Evolutionary conservation across 2,329 filamentous ascomycete genomes (phyloP), one percentile per base, ranked within the genome.

Genomic region (Neurospora sp.): DNA sequence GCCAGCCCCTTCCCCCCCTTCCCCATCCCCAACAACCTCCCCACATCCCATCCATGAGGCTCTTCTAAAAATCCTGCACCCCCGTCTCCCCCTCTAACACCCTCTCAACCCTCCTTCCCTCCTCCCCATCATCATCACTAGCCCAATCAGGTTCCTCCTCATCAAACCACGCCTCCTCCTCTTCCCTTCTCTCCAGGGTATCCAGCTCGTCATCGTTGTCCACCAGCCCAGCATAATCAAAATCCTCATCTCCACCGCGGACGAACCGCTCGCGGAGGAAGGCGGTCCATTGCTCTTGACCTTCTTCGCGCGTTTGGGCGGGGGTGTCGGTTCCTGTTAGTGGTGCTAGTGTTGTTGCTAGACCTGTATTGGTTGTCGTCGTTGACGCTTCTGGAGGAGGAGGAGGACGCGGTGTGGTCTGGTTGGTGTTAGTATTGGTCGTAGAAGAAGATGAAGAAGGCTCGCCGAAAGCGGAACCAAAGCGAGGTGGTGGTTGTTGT

Each of bases 151-250:
- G 90, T 74, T 92, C 90, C 82, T 97, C 91, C 6, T 89, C 88
- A 28, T 93, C 92, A 77, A 96, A 94, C 82, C 92, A 97, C 23
- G 84, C 85, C 43, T 97, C 92, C 78, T 95, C 85, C 15, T 82
- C 82, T 68, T 90, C 89, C n/a, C 83, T 80, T 72, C 82, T 87
- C 83, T 77, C 84, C 79, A 83, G 80, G 78, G 79, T 87, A 77
- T 97, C 93, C 70, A 89, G 90, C 23, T 89, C 89, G 38, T 93
- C 89, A 76, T 91, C 89, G 42, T 82, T 81, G 76, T 97, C 93
- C 5, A 97, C 90, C 2, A 73, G 75, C 13, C 52, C 23, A 1
- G 76, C 78, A 77, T 97, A 97, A 72, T 95, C 90, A 75, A 96
- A 95, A 67, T 96, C 93, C 1, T 85, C 83, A 76, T 96, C 93